A percentile compares a stretch with the other conserved stretches of the same genome.
phyloP scores from a whole-genome alignment of 176 grass and related monocot genomes.

The Phoenix dactylifera region DNA sequence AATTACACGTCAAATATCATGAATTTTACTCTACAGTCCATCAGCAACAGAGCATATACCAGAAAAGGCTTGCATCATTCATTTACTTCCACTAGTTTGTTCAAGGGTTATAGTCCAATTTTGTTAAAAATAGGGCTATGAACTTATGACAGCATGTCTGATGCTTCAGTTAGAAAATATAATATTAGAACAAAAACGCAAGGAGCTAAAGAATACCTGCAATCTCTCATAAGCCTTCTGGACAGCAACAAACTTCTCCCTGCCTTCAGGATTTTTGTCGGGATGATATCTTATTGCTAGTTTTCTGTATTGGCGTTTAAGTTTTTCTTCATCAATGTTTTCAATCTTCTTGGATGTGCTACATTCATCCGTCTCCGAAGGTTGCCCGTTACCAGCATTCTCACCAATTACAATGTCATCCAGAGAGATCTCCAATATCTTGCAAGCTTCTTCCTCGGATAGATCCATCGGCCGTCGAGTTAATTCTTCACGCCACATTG shows the following conservation, averaged over 20 bases:
- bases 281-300: slow-evolving; percentile 98
- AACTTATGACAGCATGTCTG: too few species aligned
- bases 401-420: slow-evolving; percentile 77
- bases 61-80: too few species aligned
- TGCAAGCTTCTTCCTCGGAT: slow-evolving; percentile 96
- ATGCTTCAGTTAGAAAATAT: too few species aligned
- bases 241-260: slow-evolving; percentile 96
- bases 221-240: slow-evolving; percentile 99
- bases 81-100: too few species aligned
- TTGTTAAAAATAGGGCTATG: too few species aligned
- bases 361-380: slow-evolving; percentile 32
- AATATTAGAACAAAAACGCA: too few species aligned
- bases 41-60: too few species aligned
- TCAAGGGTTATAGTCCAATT: too few species aligned
- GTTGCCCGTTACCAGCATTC: slow-evolving; percentile 36
- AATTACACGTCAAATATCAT: too few species aligned
- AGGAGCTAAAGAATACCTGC: slow-evolving; percentile 39
- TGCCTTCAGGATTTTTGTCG: slow-evolving; percentile 98
- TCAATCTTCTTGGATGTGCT: slow-evolving; percentile 37
- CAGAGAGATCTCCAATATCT: slow-evolving; percentile 90
- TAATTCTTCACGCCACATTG: slow-evolving; percentile 99
- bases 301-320: slow-evolving; percentile 96
- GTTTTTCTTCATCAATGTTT: slow-evolving; percentile 98
- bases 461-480: slow-evolving; percentile 98
- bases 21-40: too few species aligned